A percentile compares a stretch with the other conserved stretches of the same genome.
Evolutionary conservation across 1,284 basidiomycete genomes (phyloP).

Genomic region (Puccinia sorghi): DNA sequence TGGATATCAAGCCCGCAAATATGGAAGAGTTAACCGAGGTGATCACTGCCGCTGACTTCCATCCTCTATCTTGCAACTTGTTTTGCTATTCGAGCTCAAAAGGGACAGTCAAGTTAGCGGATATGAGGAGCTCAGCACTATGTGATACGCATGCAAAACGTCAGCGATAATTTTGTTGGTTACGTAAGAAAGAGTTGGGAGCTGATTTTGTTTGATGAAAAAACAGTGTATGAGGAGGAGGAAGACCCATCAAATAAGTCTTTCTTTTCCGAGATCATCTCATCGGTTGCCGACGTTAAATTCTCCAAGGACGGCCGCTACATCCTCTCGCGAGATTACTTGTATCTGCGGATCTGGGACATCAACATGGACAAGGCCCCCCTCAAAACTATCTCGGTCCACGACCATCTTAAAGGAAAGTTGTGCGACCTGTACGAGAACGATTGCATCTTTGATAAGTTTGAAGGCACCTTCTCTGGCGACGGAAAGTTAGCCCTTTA

Average conservation of each 20-base stretch:
- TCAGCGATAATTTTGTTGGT: slow-evolving; percentile 61
- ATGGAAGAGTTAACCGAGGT: slow-evolving; percentile 99
- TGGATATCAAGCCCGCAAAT: slow-evolving; percentile 99
- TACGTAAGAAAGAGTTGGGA: slow-evolving; percentile 6
- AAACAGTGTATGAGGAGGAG: slow-evolving; percentile 90
- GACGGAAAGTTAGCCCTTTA: slow-evolving; percentile 79
- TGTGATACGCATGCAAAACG: slow-evolving; percentile 97
- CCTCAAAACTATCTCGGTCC: slow-evolving; percentile 96
- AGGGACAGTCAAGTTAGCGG: slow-evolving; percentile 99
- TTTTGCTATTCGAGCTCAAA: slow-evolving; percentile 99
- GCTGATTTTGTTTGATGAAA: slow-evolving; percentile 51
- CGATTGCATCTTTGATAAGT: slow-evolving; percentile 99
- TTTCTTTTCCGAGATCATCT: slow-evolving; percentile 99
- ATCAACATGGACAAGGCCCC: slow-evolving; percentile 98
- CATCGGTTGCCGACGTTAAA: slow-evolving; percentile 98
- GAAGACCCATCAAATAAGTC: slow-evolving; percentile 96
- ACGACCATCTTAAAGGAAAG: slow-evolving; percentile 95
- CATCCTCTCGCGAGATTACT: slow-evolving; percentile 93
- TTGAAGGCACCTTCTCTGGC: slow-evolving; percentile 94
- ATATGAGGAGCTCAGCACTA: slow-evolving; percentile 97
- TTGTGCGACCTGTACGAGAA: slow-evolving; percentile 99
- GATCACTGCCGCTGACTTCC: slow-evolving; percentile 98
- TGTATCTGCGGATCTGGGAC: slow-evolving; percentile 99
- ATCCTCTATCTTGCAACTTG: slow-evolving; percentile 93
- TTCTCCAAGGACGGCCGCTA: slow-evolving; percentile 97